phyloP scores from a whole-genome alignment of 176 grass and related monocot genomes.

The Aegilops sharonensis region DNA sequence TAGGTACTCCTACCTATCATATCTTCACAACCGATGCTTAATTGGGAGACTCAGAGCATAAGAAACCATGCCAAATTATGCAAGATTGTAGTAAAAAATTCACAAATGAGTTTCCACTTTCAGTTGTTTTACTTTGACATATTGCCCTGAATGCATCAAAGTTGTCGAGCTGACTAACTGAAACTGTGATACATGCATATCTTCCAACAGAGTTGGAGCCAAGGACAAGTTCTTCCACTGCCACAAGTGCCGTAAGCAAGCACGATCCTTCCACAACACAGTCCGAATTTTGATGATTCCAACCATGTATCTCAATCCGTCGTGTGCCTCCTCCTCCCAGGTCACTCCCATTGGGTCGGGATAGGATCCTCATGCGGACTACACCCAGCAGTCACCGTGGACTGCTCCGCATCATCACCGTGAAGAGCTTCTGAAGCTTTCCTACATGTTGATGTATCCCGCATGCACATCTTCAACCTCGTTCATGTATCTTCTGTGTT shows the following conservation, averaged over 20 bases:
- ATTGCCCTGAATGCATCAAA: not conserved
- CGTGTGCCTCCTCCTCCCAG: not conserved
- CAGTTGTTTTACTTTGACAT: not conserved
- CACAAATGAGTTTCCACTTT: not conserved
- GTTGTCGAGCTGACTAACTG: constrained; percentile 2
- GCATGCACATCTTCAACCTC: too few species aligned
- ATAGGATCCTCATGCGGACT: too few species aligned
- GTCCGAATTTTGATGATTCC: not conserved
- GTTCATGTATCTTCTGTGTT: too few species aligned
- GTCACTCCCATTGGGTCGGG: too few species aligned
- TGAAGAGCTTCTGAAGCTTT: too few species aligned
- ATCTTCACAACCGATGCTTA: too few species aligned
- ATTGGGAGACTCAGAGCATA: too few species aligned
- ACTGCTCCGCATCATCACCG: too few species aligned
- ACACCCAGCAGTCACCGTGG: too few species aligned
- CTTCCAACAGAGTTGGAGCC: constrained; percentile 62
- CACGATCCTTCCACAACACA: not conserved
- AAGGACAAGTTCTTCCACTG: constrained; percentile 88
- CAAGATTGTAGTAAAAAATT: not conserved
- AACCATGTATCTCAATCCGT: not conserved
- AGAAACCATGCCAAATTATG: too few species aligned
- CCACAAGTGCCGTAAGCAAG: constrained; percentile 67
- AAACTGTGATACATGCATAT: not conserved
- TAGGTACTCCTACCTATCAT: not conserved
- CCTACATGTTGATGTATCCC: too few species aligned